A percentile compares a stretch with the other conserved stretches of the same genome.
Evolutionary conservation across 768 basidiomycete genomes (phyloP).

Genomic region (Phanerochaete sordida): DNA sequence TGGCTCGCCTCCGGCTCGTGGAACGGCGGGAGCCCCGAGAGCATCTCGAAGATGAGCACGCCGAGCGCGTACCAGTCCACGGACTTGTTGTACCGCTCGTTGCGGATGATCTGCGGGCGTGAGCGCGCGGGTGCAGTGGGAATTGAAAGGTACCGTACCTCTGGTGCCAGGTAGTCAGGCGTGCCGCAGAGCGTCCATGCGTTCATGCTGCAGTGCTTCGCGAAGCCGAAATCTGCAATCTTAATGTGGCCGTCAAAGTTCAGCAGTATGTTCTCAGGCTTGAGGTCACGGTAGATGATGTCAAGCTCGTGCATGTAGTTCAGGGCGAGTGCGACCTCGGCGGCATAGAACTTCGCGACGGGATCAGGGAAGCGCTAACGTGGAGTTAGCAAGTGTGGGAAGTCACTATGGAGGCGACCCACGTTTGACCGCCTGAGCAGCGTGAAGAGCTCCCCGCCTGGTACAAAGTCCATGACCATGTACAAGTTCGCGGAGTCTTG

Average conservation of each 20-base stretch:
- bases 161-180: constrained; percentile 95
- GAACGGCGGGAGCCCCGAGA: constrained; percentile 93
- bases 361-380: constrained; percentile 89
- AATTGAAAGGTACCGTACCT: constrained; percentile 41
- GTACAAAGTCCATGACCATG: constrained; percentile 97
- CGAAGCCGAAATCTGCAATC: constrained; percentile 96
- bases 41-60: constrained; percentile 96
- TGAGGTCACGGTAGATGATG: constrained; percentile 96
- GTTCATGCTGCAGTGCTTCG: constrained; percentile 80
- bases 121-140: background rate
- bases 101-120: constrained; percentile 59
- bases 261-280: constrained; percentile 94
- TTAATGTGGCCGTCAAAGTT: constrained; percentile 96
- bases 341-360: constrained; percentile 96
- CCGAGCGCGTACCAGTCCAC: constrained; percentile 99
- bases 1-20: constrained; percentile 85
- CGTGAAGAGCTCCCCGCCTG: constrained; percentile 96
- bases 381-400: constrained; percentile 8
- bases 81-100: constrained; percentile 89
- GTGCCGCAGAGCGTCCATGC: constrained; percentile 97
- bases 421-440: constrained; percentile 88
- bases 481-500: constrained; percentile 92
- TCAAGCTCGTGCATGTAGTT: constrained; percentile 83
- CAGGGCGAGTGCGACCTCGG: constrained; percentile 90
- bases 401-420: constrained; percentile 21